A percentile compares a stretch with the other conserved stretches of the same genome.
phyloP scores from a whole-genome alignment of 495 filamentous ascomycete genomes.

The Aspergillus diversus region DNA sequence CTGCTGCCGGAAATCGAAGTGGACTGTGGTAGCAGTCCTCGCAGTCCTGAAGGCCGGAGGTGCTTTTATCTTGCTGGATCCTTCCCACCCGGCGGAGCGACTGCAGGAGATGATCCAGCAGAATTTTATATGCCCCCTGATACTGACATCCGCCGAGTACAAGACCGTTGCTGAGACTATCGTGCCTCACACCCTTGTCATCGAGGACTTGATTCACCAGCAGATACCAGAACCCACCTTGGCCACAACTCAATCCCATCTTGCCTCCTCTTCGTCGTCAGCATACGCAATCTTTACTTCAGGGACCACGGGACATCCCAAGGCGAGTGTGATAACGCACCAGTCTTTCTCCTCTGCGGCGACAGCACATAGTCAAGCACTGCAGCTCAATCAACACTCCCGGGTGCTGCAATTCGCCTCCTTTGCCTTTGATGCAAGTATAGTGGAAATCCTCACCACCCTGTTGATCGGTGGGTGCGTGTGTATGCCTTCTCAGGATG shows the following conservation, averaged over 20 bases:
- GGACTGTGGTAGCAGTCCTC: constrained; percentile 42
- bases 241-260: not conserved
- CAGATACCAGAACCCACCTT: not conserved
- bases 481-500: constrained; percentile 41
- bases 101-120: constrained; percentile 38
- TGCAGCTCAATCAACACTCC: constrained; percentile 9
- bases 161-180: not conserved
- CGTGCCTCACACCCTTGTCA: constrained; percentile 12
- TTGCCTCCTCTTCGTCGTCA: not conserved
- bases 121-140: constrained; percentile 24
- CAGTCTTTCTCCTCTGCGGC: constrained; percentile 16
- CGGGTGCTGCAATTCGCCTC: constrained; percentile 63
- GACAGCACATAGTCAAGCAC: not conserved
- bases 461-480: constrained; percentile 42
- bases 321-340: constrained; percentile 47
- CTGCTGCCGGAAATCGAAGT: constrained; percentile 48
- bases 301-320: constrained; percentile 44
- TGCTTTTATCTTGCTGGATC: constrained; percentile 49
- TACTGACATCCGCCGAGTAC: constrained; percentile 16
- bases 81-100: constrained; percentile 46
- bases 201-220: constrained; percentile 9
- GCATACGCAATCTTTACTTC: constrained; percentile 40
- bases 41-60: constrained; percentile 53
- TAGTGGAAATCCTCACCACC: constrained; percentile 58
- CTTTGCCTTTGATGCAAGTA: constrained; percentile 60